A percentile compares a stretch with the other conserved stretches of the same genome.
Conservation (phyloP, 1,284 basidiomycete genomes). For the Caloboletus inedulis region DNA sequence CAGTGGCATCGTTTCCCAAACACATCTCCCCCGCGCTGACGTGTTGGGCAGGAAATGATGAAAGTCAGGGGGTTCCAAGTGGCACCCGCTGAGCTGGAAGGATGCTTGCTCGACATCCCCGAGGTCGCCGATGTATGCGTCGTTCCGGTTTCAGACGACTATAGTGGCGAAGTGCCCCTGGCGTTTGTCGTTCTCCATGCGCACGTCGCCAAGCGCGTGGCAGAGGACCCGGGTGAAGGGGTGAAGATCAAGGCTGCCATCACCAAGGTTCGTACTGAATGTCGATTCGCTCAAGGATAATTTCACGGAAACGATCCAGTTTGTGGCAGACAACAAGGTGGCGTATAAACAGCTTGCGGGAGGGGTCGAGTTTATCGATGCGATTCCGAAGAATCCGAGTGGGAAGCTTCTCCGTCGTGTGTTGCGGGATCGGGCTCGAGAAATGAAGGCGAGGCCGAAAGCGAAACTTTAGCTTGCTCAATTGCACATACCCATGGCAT, state of each 20-base stretch:
- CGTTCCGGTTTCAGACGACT: constrained; percentile 74
- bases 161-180: constrained; percentile 58
- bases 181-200: constrained; percentile 51
- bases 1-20: background rate
- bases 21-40: constrained; percentile 1
- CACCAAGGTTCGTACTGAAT: constrained; percentile 39
- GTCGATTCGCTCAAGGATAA: background rate
- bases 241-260: constrained; percentile 37
- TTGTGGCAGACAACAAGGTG: constrained; percentile 60
- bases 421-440: constrained; percentile 50
- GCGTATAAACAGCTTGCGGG: constrained; percentile 60
- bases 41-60: constrained; percentile 48
- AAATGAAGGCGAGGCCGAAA: constrained; percentile 23
- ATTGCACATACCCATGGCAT: too few relatives aligned
- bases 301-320: constrained; percentile 37
- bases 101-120: constrained; percentile 63
- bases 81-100: constrained; percentile 69
- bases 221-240: constrained; percentile 29
- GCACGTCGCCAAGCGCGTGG: constrained; percentile 32
- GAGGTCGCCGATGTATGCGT: constrained; percentile 74
- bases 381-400: constrained; percentile 58
- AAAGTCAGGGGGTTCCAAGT: constrained; percentile 69
- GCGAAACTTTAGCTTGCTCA: constrained; percentile 20
- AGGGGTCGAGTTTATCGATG: constrained; percentile 52
- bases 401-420: constrained; percentile 58